Conservation (phyloP, 768 basidiomycete genomes). For the Agaricus blazei region DNA sequence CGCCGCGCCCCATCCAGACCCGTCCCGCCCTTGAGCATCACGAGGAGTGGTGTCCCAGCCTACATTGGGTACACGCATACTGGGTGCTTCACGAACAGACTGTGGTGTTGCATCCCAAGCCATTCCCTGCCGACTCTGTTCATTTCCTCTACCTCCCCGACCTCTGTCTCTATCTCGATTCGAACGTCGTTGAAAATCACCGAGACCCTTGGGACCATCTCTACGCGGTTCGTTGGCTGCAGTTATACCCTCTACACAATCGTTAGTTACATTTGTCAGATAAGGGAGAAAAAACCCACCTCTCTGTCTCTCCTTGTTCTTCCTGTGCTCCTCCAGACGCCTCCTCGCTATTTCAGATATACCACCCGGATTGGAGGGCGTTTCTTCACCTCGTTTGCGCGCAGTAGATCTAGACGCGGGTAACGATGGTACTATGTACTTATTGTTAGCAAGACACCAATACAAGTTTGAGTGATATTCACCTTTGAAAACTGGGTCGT, state of each 20-base stretch:
- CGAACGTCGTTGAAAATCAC: constrained; percentile 89
- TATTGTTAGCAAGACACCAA: constrained; percentile 9
- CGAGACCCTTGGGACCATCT: constrained; percentile 72
- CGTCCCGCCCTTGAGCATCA: constrained; percentile 45
- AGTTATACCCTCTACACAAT: constrained; percentile 60
- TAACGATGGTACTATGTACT: constrained; percentile 68
- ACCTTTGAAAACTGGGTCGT: constrained; percentile 88
- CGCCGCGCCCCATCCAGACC: constrained; percentile 58
- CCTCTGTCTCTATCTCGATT: constrained; percentile 66
- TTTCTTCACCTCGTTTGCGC: constrained; percentile 81
- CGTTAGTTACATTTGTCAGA: constrained; percentile 1
- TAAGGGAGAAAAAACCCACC: constrained; percentile 32
- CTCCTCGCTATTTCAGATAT: constrained; percentile 70
- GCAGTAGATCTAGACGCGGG: constrained; percentile 56
- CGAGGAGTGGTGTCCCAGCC: constrained; percentile 94
- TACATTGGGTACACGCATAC: constrained; percentile 86
- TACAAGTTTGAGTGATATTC: background rate
- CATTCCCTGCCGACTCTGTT: constrained; percentile 19
- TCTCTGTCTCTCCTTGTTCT: constrained; percentile 62
- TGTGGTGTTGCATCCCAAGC: constrained; percentile 63
- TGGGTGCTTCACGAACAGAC: constrained; percentile 67
- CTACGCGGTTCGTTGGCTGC: constrained; percentile 50
- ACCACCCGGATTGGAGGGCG: constrained; percentile 90
- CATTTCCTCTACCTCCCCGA: constrained; percentile 39
- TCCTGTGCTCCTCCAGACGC: constrained; percentile 73